Evolutionary conservation across 2,329 filamentous ascomycete species (phyloP).

Genomic region (Colletotrichum magnum): DNA sequence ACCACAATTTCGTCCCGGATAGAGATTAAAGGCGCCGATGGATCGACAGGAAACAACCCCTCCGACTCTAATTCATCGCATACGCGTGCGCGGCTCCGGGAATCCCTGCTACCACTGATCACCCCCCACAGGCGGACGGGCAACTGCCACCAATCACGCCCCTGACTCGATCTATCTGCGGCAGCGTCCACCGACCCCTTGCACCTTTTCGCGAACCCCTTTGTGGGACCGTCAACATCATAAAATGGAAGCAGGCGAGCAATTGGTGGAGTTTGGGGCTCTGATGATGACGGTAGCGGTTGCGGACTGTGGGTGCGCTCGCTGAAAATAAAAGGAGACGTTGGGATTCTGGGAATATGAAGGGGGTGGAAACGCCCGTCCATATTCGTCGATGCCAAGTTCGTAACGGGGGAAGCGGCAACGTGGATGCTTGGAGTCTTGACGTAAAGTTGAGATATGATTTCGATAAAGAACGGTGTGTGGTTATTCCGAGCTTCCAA

Average conservation of each 20-base stretch:
- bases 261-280: conserved; percentile 20
- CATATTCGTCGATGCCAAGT: not conserved
- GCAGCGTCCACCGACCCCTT: not conserved
- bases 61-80: conserved; percentile 23
- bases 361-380: not conserved
- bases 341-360: not conserved
- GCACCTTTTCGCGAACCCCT: conserved; percentile 12
- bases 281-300: not conserved
- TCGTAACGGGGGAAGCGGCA: not conserved
- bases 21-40: conserved; percentile 30
- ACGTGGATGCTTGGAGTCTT: not conserved
- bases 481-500: not conserved
- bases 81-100: conserved; percentile 15
- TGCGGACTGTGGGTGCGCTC: not conserved
- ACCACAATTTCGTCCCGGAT: not conserved
- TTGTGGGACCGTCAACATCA: conserved; percentile 19
- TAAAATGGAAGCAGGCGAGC: not conserved
- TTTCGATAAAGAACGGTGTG: not conserved
- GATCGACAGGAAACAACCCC: conserved; percentile 27
- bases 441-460: not conserved
- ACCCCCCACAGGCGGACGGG: conserved; percentile 22
- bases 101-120: not conserved
- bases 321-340: not conserved
- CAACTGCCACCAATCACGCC: conserved; percentile 18
- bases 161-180: conserved; percentile 21